phyloP scores from a whole-genome alignment of 352 stramenopile species.

The Saprolegnia diclina region DNA sequence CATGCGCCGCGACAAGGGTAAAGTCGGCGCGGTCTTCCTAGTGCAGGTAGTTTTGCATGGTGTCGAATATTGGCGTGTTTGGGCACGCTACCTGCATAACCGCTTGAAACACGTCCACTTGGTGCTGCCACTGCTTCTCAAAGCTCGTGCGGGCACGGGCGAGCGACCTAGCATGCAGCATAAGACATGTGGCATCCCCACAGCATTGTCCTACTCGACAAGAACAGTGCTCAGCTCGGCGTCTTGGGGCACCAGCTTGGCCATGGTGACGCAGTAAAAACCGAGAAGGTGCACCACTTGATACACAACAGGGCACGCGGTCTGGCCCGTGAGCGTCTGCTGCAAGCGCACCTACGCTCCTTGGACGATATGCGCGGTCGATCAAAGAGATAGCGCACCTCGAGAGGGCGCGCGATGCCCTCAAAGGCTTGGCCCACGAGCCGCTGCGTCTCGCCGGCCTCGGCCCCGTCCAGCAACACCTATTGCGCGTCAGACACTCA shows the following conservation, averaged over 20 bases:
- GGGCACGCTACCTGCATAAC: constrained; percentile 31
- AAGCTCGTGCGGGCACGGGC: constrained; percentile 44
- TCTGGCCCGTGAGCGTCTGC: constrained; percentile 49
- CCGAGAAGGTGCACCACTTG: constrained; percentile 58
- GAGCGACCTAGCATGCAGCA: constrained; percentile 38
- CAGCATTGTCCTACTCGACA: background rate
- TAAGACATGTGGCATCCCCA: constrained; percentile 11
- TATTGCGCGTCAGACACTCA: background rate
- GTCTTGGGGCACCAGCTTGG: constrained; percentile 36
- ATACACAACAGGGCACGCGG: constrained; percentile 54
- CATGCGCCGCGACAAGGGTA: constrained; percentile 51
- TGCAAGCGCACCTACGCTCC: constrained; percentile 46
- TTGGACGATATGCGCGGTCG: background rate
- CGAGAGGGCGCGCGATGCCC: constrained; percentile 48
- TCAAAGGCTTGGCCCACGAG: constrained; percentile 48
- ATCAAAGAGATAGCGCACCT: background rate
- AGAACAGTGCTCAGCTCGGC: constrained; percentile 1
- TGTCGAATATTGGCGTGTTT: background rate
- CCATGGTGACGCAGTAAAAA: constrained; percentile 63
- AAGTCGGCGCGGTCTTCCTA: constrained; percentile 42
- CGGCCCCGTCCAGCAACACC: constrained; percentile 46
- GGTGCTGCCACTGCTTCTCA: constrained; percentile 43
- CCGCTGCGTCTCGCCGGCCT: constrained; percentile 39
- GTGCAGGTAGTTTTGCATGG: background rate
- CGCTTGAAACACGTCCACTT: constrained; percentile 42